A percentile compares a stretch with the other conserved stretches of the same genome.
Conservation (phyloP, 352 stramenopile species). For the Phytophthora europaea region DNA sequence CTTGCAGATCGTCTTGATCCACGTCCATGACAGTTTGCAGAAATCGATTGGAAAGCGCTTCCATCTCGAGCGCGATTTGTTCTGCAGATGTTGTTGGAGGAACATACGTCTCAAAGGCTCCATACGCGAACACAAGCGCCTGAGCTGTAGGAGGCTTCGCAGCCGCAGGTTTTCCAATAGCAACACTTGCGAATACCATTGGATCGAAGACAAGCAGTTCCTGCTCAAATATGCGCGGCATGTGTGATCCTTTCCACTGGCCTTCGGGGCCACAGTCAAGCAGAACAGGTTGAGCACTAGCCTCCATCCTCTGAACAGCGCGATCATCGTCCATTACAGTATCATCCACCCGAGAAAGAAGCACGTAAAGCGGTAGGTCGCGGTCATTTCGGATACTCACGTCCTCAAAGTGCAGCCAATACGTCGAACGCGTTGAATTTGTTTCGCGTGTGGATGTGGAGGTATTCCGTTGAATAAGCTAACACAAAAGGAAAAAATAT, state of each 20-base stretch:
- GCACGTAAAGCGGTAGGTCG: conserved; percentile 64
- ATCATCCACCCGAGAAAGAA: conserved; percentile 52
- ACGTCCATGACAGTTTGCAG: conserved; percentile 67
- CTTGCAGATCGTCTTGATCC: conserved; percentile 45
- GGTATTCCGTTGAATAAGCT: conserved; percentile 17
- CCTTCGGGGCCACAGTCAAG: conserved; percentile 71
- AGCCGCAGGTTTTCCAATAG: conserved; percentile 68
- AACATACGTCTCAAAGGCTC: conserved; percentile 65
- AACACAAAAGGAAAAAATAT: neutral
- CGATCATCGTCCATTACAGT: conserved; percentile 39
- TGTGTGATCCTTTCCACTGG: conserved; percentile 65
- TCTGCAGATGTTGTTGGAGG: conserved; percentile 59
- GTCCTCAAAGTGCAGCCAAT: conserved; percentile 70
- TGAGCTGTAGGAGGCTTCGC: conserved; percentile 62
- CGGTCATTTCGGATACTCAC: conserved; percentile 66
- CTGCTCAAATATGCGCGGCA: conserved; percentile 64
- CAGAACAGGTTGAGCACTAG: conserved; percentile 53
- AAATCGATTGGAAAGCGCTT: conserved; percentile 54
- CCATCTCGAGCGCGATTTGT: conserved; percentile 56
- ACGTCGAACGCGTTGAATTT: conserved; percentile 22
- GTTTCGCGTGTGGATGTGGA: conserved; percentile 5
- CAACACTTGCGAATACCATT: conserved; percentile 56
- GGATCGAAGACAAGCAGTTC: conserved; percentile 67
- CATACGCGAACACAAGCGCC: conserved; percentile 61
- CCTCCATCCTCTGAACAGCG: conserved; percentile 49